Conservation (phyloP, 352 stramenopile genomes). For the Pythium brachiatum region DNA sequence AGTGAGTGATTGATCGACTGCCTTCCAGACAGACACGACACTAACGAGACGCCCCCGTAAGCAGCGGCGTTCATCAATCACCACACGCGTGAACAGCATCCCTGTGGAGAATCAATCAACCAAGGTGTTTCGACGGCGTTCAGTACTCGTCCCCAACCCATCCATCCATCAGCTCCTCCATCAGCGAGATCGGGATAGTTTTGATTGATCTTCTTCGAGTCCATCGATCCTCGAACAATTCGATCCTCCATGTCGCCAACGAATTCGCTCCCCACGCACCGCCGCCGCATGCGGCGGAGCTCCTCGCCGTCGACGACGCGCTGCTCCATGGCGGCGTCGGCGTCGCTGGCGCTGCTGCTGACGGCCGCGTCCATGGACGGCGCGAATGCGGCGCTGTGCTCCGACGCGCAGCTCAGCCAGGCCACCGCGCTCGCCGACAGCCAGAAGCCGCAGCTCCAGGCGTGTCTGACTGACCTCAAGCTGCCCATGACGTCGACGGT, state of each 20-base stretch:
- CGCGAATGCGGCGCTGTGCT: conserved; percentile 18
- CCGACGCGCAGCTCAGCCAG: conserved; percentile 8
- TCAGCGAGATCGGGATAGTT: no score
- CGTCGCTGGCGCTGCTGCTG: neutral
- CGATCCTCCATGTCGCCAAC: no score
- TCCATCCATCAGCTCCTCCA: no score
- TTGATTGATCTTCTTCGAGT: no score
- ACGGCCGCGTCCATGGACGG: neutral
- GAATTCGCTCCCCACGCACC: no score
- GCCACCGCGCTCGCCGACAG: conserved; percentile 8
- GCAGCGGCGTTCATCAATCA: neutral
- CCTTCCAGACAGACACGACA: no score
- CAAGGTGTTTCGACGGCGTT: no score
- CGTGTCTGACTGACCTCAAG: conserved; percentile 21
- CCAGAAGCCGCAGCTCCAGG: conserved; percentile 22
- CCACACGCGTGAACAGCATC: neutral
- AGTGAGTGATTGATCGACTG: neutral
- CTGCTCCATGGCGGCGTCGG: neutral
- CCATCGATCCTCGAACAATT: neutral
- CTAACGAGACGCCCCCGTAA: no score
- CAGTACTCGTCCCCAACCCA: no score
- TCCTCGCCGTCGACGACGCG: neutral
- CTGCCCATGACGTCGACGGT: conserved; percentile 4
- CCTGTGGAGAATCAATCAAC: no score
- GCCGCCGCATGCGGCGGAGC: no score